Evolutionary conservation across 495 filamentous ascomycete genomes (phyloP).

Genomic region (Endocarpon pusillum): DNA sequence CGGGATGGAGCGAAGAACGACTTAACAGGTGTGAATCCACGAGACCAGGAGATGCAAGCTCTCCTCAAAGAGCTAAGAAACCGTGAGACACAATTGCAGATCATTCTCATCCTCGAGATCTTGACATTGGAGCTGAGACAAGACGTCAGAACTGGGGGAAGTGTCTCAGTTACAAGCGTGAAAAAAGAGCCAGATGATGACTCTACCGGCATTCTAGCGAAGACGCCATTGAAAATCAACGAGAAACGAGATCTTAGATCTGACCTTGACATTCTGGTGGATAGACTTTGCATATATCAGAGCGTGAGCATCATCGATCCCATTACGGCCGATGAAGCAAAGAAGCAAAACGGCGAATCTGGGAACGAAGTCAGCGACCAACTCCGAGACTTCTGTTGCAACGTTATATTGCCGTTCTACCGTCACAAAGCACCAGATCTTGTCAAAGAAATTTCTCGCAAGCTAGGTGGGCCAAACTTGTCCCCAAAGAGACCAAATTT

Average conservation of each 20-base stretch:
- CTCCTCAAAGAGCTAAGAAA: conserved; percentile 48
- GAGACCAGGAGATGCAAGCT: conserved; percentile 35
- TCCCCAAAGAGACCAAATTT: conserved; percentile 13
- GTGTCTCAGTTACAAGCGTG: conserved; percentile 10
- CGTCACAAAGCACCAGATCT: conserved; percentile 65
- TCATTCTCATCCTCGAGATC: conserved; percentile 78
- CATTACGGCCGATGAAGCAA: conserved; percentile 33
- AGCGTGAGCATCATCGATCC: conserved; percentile 34
- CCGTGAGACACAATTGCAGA: conserved; percentile 75
- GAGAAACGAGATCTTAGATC: conserved; percentile 39
- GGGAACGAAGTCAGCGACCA: conserved; percentile 35
- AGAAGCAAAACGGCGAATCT: conserved; percentile 15
- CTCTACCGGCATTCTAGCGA: conserved; percentile 17
- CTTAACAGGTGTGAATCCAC: conserved; percentile 19
- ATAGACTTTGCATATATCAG: conserved; percentile 93
- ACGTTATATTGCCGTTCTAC: conserved; percentile 90
- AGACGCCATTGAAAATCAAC: conserved; percentile 28
- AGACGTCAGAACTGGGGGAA: conserved; percentile 19
- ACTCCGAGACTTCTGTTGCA: conserved; percentile 67
- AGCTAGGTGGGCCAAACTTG: conserved; percentile 60
- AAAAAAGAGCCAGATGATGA: conserved; percentile 18
- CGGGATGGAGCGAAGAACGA: conserved; percentile 27
- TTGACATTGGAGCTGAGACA: conserved; percentile 66
- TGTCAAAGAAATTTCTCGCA: conserved; percentile 63
- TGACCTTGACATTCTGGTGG: conserved; percentile 69